Conservation (phyloP, 2,329 filamentous ascomycete genomes). For the Xylaria sp. region DNA sequence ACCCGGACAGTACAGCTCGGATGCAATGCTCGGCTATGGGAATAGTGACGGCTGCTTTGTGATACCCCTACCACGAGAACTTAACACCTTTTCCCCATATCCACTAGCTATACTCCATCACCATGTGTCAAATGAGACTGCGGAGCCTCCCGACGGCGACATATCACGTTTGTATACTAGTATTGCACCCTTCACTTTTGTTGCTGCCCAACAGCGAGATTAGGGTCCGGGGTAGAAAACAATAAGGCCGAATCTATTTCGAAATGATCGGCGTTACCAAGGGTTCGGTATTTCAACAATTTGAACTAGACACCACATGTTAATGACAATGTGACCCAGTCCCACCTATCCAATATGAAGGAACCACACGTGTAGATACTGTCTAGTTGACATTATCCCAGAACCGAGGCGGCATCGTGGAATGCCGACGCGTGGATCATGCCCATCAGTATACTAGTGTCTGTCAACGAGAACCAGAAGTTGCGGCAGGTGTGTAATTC, state of each 20-base stretch:
- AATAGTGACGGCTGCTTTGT: not conserved
- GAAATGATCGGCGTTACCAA: not conserved
- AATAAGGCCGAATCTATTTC: not conserved
- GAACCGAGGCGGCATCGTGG: too few species aligned
- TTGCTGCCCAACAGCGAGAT: slow-evolving; percentile 1
- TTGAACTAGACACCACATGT: too few species aligned
- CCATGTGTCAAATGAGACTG: not conserved
- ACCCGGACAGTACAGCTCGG: not conserved
- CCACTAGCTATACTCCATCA: too few species aligned
- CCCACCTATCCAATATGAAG: too few species aligned
- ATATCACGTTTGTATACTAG: not conserved
- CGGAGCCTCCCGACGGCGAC: not conserved
- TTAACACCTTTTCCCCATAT: not conserved
- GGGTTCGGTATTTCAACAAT: too few species aligned
- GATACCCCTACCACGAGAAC: not conserved
- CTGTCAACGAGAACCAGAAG: too few species aligned
- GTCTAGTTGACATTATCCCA: too few species aligned
- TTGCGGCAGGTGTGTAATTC: too few species aligned
- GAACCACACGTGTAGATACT: too few species aligned
- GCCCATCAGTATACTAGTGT: too few species aligned
- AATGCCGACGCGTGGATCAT: too few species aligned
- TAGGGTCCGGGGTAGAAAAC: not conserved
- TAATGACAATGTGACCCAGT: too few species aligned
- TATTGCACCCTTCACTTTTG: not conserved
- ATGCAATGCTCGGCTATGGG: not conserved